Evolutionary conservation across 73 alveolate genomes (phyloP).

Genomic region (Stentor roeselii): DNA sequence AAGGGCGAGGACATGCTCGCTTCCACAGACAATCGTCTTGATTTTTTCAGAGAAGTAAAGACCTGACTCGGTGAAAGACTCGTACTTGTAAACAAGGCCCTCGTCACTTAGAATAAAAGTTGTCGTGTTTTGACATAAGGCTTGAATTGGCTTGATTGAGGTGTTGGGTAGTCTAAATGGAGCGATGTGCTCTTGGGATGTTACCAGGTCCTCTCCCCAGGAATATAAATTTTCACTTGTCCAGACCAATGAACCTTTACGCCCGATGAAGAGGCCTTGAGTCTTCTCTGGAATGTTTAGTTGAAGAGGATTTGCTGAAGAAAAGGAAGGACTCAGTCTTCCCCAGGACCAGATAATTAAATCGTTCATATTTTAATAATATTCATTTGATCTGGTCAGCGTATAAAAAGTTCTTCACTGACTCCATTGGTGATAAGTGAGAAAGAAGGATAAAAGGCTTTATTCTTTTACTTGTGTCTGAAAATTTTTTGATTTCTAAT

Average conservation of each 20-base stretch:
- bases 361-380: background rate
- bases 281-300: background rate
- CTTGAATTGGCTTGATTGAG: background rate
- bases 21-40: background rate
- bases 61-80: background rate
- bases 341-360: conserved; percentile 13
- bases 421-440: conserved; percentile 21
- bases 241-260: background rate
- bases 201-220: background rate
- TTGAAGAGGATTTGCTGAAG: background rate
- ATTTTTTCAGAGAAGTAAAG: background rate
- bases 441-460: conserved; percentile 5
- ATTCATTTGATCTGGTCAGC: conserved; percentile 3
- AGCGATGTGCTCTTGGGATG: background rate
- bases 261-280: background rate
- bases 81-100: background rate
- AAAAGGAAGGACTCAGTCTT: background rate
- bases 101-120: background rate
- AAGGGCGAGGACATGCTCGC: background rate
- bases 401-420: conserved; percentile 19
- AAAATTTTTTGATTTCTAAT: background rate
- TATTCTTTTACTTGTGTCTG: background rate
- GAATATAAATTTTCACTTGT: background rate
- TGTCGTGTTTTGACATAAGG: background rate
- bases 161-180: background rate